These are phyloP conservation scores for Penicillium sp. DNA, from an alignment of 2,329 filamentous ascomycete species.

Conservation along the genomic window DNA sequence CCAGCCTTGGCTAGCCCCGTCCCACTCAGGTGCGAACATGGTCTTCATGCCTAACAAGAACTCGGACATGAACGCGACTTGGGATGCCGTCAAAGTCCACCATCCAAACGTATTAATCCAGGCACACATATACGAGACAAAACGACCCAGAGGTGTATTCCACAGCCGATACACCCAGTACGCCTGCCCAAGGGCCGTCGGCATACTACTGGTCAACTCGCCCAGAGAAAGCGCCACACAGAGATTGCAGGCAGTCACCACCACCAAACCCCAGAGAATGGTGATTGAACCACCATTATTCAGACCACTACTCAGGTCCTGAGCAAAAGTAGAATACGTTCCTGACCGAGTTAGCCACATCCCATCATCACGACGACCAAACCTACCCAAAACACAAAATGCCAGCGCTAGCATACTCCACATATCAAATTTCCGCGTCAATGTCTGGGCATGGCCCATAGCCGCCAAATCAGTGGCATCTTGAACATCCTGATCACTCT, in stretches of 20 bases:
- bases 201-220: slow-evolving; percentile 55
- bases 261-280: slow-evolving; percentile 52
- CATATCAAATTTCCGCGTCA: slow-evolving; percentile 47
- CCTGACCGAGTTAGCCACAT: slow-evolving; percentile 20
- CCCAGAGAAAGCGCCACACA: slow-evolving; percentile 53
- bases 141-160: slow-evolving; percentile 41
- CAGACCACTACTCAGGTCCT: slow-evolving; percentile 49
- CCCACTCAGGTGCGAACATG: slow-evolving; percentile 48
- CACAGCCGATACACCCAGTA: slow-evolving; percentile 51
- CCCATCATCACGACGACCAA: not conserved
- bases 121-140: slow-evolving; percentile 52
- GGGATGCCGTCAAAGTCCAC: slow-evolving; percentile 53
- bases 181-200: slow-evolving; percentile 55
- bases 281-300: slow-evolving; percentile 51
- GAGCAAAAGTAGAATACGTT: slow-evolving; percentile 55
- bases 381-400: slow-evolving; percentile 49
- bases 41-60: slow-evolving; percentile 54
- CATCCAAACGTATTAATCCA: slow-evolving; percentile 58
- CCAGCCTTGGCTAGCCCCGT: slow-evolving; percentile 45
- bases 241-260: slow-evolving; percentile 50
- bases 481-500: slow-evolving; percentile 33
- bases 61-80: slow-evolving; percentile 54
- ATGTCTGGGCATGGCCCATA: slow-evolving; percentile 41
- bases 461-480: slow-evolving; percentile 41
- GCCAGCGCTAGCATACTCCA: slow-evolving; percentile 55